Conservation (phyloP, 805 yeast species). For the Lipomyces yamadae region DNA sequence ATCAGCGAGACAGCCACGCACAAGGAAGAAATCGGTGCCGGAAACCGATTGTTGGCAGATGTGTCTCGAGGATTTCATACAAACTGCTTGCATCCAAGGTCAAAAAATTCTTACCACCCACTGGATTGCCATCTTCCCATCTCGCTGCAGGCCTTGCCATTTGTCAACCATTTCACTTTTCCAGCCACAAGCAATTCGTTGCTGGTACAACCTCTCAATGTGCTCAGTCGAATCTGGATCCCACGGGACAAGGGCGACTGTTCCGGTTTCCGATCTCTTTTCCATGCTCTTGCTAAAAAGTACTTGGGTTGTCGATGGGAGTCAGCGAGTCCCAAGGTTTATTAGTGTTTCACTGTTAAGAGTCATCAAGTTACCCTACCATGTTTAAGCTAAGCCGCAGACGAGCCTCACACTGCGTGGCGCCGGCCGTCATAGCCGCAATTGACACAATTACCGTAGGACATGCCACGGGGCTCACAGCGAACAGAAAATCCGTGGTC, state of each 20-base stretch:
- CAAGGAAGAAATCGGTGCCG: background rate
- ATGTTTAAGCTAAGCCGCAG: no score
- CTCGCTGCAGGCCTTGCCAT: background rate
- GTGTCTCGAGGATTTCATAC: background rate
- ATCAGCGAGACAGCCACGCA: background rate
- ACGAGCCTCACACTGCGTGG: no score
- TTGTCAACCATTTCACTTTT: background rate
- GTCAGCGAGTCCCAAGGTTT: no score
- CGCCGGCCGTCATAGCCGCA: no score
- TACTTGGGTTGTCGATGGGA: no score
- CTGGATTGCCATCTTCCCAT: background rate
- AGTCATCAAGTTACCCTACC: no score
- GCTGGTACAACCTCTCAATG: background rate
- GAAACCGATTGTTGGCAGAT: background rate
- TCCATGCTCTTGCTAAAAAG: no score
- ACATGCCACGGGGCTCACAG: no score
- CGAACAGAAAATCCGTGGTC: no score
- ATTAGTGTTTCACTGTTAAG: no score
- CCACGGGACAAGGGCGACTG: background rate
- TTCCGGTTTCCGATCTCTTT: background rate
- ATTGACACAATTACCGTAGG: no score
- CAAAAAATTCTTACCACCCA: background rate
- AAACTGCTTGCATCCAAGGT: no score
- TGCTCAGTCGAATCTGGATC: background rate
- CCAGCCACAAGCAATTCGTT: constrained; percentile 2